phyloP scores from a whole-genome alignment of 2,329 filamentous ascomycete species.

The Trichophyton equinum region DNA sequence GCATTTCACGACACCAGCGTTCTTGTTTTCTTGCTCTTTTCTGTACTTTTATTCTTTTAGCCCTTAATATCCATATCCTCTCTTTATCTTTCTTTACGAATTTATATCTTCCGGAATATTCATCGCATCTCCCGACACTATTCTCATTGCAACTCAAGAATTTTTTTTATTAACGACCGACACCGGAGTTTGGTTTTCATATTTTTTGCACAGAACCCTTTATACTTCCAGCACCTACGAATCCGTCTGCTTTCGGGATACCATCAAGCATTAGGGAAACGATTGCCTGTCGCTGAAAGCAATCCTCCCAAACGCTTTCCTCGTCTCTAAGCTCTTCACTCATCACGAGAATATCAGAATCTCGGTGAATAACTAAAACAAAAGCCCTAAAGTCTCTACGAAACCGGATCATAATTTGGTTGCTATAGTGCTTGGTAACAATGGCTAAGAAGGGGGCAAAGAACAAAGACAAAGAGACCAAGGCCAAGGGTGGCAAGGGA shows the following conservation, averaged over 20 bases:
- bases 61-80: not conserved
- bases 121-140: not conserved
- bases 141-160: not conserved
- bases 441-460: slow-evolving; percentile 11
- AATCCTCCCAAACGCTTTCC: not conserved
- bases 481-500: slow-evolving; percentile 11
- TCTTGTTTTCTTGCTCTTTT: not conserved
- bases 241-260: not conserved
- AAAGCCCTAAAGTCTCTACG: not conserved
- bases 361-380: not conserved
- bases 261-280: not conserved
- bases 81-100: not conserved
- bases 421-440: not conserved
- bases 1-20: not conserved
- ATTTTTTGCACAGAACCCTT: not conserved
- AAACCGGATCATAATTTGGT: not conserved
- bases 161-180: not conserved
- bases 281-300: not conserved
- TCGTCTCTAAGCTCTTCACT: not conserved
- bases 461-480: slow-evolving; percentile 7
- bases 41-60: not conserved
- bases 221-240: not conserved
- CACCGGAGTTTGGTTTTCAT: not conserved
- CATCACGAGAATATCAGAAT: not conserved
- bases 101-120: not conserved